These are phyloP conservation scores for Gracilaria domingensis DNA, from an alignment of 23 red algal species.

Conservation along the genomic window DNA sequence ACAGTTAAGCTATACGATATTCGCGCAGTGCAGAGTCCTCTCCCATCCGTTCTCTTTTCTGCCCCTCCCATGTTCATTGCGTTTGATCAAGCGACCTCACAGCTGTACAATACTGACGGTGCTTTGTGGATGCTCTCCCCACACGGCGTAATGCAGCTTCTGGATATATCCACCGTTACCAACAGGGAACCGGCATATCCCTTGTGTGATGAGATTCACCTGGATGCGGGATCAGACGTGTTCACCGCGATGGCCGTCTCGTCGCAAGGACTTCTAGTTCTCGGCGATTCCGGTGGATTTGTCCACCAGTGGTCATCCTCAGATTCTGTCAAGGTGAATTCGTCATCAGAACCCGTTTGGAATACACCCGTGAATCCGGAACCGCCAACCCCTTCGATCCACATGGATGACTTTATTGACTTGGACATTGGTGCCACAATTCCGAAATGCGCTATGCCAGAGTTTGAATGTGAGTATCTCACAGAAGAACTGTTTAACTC, in stretches of 20 bases:
- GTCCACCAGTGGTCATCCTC: conserved; percentile 79
- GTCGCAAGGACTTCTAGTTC: conserved; percentile 47
- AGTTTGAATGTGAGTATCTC: conserved; percentile 56
- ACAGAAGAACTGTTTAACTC: conserved; percentile 59
- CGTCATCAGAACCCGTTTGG: conserved; percentile 71
- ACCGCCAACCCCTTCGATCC: conserved; percentile 61
- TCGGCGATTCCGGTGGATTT: conserved; percentile 78
- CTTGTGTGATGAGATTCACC: conserved; percentile 58
- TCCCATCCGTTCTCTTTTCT: conserved; percentile 57
- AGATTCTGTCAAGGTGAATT: conserved; percentile 46
- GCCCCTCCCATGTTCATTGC: conserved; percentile 51
- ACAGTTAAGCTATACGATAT: conserved; percentile 72
- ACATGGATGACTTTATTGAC: conserved; percentile 31
- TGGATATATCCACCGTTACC: conserved; percentile 63
- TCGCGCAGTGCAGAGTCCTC: conserved; percentile 42
- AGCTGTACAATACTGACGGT: conserved; percentile 35
- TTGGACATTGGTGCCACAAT: conserved; percentile 61
- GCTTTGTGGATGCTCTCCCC: conserved; percentile 68
- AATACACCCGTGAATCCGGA: conserved; percentile 29
- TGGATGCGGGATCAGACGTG: conserved; percentile 64
- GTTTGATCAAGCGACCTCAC: conserved; percentile 52
- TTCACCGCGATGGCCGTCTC: conserved; percentile 59
- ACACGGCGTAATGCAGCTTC: conserved; percentile 52
- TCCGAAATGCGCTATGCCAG: conserved; percentile 64
- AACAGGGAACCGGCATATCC: conserved; percentile 41